Evolutionary conservation across 108 stramenopile species (phyloP), one percentile per base, ranked within the genome.

Genomic region (Fragilaria radians): DNA sequence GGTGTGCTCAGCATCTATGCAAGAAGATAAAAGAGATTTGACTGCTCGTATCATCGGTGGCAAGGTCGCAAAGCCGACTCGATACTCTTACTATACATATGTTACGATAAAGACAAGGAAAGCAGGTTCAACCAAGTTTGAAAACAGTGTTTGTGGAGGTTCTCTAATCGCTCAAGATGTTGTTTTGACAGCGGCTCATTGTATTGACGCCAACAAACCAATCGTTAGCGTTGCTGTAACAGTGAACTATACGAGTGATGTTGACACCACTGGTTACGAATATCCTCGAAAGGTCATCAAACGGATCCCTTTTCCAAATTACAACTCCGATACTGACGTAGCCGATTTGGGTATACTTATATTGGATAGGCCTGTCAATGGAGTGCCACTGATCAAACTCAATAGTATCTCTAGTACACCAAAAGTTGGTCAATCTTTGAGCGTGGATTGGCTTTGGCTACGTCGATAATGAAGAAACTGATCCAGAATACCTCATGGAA

Each of bases 101-200:
- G 11, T 42, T 7, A 7, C 14, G 11, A 14, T 42, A 42, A n/a
- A n/a, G n/a, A n/a, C n/a, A n/a, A n/a, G n/a, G n/a, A n/a, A n/a
- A n/a, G n/a, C n/a, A n/a, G n/a, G n/a, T n/a, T 11, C 11, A 7
- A 42, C 36, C 36, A 14, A 42, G 14, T 42, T 14, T 14, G 36
- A 42, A 11, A 11, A 7, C 36, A 14, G 11, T 7, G 18, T 5
- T 34, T 49, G 51, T 18, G 67, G 61, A 5, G 62, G 32, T 5
- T 55, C 53, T 14, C 46, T 68, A 11, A 62, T 68, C 5, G 62
- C 62, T 45, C 29, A 24, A 27, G 67, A 63, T 55, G 46, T 63
- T 25, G 53, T 63, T 5, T 17, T 68, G 23, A 52, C 61, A 1
- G 73, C 73, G 46, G 67, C 67, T 3, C 73, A 74, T 60, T 74